These are phyloP conservation scores for Aspergillus asperescens DNA, from an alignment of 495 filamentous ascomycete species.

Conservation along the genomic window DNA sequence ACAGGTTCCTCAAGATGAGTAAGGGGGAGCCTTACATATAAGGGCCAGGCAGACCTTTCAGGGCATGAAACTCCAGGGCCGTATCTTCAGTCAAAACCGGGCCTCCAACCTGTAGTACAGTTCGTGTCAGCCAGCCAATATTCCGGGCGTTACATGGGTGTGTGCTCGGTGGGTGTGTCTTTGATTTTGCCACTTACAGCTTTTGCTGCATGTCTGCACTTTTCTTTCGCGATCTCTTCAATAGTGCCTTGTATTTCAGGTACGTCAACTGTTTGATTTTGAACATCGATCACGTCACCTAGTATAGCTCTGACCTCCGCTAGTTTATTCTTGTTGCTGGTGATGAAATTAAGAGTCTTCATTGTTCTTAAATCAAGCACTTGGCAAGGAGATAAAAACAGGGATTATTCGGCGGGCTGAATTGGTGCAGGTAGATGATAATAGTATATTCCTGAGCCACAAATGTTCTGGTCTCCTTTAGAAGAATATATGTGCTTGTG, in stretches of 20 bases:
- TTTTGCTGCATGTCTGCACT: slow-evolving; percentile 66
- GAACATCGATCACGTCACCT: slow-evolving; percentile 62
- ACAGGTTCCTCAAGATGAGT: not conserved
- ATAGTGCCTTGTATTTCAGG: slow-evolving; percentile 88
- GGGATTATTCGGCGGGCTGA: not conserved
- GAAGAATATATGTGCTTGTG: too few species aligned
- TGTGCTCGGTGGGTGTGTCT: too few species aligned
- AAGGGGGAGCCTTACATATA: slow-evolving; percentile 67
- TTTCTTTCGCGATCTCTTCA: slow-evolving; percentile 84
- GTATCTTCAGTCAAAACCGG: slow-evolving; percentile 96
- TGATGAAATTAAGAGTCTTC: slow-evolving; percentile 80
- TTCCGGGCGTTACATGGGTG: not conserved
- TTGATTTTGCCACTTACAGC: slow-evolving; percentile 27
- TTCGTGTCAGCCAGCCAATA: slow-evolving; percentile 10
- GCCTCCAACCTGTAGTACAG: slow-evolving; percentile 56
- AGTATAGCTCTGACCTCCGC: slow-evolving; percentile 82
- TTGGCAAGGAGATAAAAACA: not conserved
- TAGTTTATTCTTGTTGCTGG: slow-evolving; percentile 91
- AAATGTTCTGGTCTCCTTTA: too few species aligned
- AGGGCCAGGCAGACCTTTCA: slow-evolving; percentile 86
- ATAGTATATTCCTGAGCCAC: too few species aligned
- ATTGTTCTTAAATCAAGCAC: slow-evolving; percentile 10
- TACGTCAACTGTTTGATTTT: slow-evolving; percentile 69
- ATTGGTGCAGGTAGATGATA: not conserved
- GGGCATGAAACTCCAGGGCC: slow-evolving; percentile 82